Evolutionary conservation across 306 rosid species (phyloP).

Genomic region (Castanea mollissima): DNA sequence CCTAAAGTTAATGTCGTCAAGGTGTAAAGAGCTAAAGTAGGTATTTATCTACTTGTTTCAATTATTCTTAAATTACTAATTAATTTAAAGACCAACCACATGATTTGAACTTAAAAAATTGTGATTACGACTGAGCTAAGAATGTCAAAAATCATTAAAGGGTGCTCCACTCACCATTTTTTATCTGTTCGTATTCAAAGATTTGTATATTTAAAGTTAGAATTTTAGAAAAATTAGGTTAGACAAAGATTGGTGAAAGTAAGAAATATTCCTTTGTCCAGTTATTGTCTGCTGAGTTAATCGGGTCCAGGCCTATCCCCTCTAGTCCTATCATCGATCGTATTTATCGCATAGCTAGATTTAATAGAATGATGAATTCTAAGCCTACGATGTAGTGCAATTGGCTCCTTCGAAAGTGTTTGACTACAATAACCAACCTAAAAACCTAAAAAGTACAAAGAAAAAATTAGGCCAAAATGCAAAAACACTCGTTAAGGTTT

Average conservation of each 20-base stretch:
- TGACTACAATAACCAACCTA: background rate
- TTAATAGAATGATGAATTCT: background rate
- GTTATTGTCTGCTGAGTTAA: background rate
- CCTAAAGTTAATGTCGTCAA: background rate
- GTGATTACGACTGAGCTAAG: background rate
- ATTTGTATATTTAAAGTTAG: background rate
- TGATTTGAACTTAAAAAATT: background rate
- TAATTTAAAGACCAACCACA: background rate
- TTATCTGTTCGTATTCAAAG: background rate
- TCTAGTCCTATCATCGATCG: background rate
- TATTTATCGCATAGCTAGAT: background rate
- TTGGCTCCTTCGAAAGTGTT: background rate
- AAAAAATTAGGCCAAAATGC: too few relatives aligned
- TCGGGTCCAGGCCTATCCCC: background rate
- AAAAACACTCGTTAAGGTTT: too few relatives aligned
- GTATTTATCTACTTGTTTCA: background rate
- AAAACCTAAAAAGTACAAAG: background rate
- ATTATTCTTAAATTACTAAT: background rate
- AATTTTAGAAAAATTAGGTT: background rate
- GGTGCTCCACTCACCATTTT: background rate
- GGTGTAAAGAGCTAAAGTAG: background rate
- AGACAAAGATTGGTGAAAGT: background rate
- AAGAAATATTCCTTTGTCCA: background rate
- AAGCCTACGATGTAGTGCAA: background rate
- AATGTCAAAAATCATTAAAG: background rate